Evolutionary conservation across 2,329 filamentous ascomycete genomes (phyloP), one percentile per base, ranked within the genome.

Genomic region (Botrytis cinerea): DNA sequence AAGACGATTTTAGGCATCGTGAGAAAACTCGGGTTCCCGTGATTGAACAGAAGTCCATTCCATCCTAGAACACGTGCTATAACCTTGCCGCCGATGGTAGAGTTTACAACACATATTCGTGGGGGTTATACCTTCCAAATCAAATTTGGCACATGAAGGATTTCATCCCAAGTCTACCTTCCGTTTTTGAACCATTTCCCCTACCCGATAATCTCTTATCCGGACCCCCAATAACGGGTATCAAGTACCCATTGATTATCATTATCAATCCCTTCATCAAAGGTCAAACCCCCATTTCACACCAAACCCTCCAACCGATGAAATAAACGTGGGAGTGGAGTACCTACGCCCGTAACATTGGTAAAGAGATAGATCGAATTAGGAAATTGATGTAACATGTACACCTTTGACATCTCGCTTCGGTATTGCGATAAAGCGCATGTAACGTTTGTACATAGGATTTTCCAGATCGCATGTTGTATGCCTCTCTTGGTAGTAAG

Each of bases 301-400:
- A 40, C 22, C 22, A 62, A 62, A 54, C 61, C 22, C 8, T 35
- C 12, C 22, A 67, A 32, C 10, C 45, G 28, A 38, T 28, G 32
- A 20, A 66, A 67, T n/a, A 51, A 54, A 67, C 45, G 63, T 67
- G 63, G 32, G 45, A 67, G 45, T 67, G 63, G 63, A 51, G 32
- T n/a, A 66, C 6, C 40, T 48, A 20, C 63, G 22, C 9, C 32
- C 12, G 12, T 66, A 38, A 51, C 12, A 51, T 67, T 6, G 63
- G 20, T 38, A 66, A 38, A 48, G 63, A 32, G 51, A 67, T 48
- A 18, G 12, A n/a, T n/a, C 22, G 12, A n/a, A 62, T 9, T 40
- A 40, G 60, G 22, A 51, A 67, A 12, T 51, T 9, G 14, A 67
- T 54, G 46, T 54, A 54, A 51, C 46, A 16, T 40, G 32, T 40